A percentile compares a stretch with the other conserved stretches of the same genome.
Evolutionary conservation across 208 protist species (phyloP).

Genomic region (Novymonas esmeraldas): DNA sequence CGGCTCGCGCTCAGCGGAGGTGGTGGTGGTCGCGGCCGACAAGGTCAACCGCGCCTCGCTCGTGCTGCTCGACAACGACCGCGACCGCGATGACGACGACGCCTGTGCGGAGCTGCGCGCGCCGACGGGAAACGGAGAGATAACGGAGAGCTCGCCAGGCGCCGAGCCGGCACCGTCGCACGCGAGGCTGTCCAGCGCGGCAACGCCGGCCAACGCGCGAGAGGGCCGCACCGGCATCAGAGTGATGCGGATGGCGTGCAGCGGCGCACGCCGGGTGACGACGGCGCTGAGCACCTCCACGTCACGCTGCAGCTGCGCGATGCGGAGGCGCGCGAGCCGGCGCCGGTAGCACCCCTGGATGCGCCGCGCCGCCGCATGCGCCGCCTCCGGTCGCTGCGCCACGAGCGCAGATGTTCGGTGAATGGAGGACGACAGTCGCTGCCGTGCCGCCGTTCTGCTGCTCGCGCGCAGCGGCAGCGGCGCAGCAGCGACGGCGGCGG

Average conservation of each 20-base stretch:
- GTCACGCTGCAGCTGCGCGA: slow-evolving; percentile 12
- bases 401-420: background rate
- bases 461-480: background rate
- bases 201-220: background rate
- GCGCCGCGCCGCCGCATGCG: slow-evolving; percentile 8
- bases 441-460: background rate
- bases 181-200: background rate
- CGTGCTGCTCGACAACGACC: too few species aligned
- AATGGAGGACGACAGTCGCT: background rate
- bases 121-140: background rate
- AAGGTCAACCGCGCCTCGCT: background rate
- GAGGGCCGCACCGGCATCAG: background rate
- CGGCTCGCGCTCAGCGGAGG: background rate
- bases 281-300: slow-evolving; percentile 27
- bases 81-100: background rate
- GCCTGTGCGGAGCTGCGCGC: background rate
- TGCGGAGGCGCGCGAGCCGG: background rate
- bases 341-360: slow-evolving; percentile 27
- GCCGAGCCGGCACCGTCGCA: background rate
- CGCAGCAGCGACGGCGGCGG: background rate
- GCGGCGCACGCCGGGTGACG: slow-evolving; percentile 21
- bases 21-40: too few species aligned
- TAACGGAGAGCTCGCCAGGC: background rate
- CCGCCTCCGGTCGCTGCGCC: background rate
- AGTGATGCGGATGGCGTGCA: slow-evolving; percentile 13